Evolutionary conservation across 306 rosid genomes (phyloP).

Genomic region (Gastrolobium villosum): DNA sequence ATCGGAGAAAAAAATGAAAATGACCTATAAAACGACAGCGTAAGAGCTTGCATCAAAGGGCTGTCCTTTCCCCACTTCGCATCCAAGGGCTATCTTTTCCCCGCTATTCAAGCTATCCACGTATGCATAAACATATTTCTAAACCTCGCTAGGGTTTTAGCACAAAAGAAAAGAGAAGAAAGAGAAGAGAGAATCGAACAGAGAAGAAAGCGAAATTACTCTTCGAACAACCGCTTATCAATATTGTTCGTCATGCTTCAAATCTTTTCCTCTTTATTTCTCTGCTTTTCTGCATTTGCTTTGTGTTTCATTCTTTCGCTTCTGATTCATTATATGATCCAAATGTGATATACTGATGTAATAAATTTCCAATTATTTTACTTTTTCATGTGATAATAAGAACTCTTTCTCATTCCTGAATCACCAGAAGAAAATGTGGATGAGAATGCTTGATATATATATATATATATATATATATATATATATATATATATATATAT

Average conservation of each 20-base stretch:
- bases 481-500: too few species aligned
- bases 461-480: too few species aligned
- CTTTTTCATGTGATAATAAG: background rate
- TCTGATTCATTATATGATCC: background rate
- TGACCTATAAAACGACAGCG: too few species aligned
- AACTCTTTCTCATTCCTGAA: background rate
- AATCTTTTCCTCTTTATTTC: background rate
- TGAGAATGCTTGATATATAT: background rate
- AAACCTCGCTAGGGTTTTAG: constrained; percentile 55
- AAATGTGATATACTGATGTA: background rate
- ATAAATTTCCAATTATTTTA: background rate
- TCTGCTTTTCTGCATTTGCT: background rate
- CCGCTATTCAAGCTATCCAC: background rate
- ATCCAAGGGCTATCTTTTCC: constrained; percentile 45
- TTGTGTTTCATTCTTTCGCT: background rate
- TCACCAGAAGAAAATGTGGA: background rate
- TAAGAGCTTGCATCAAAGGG: background rate
- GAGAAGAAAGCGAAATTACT: constrained; percentile 27
- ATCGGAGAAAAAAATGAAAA: too few species aligned
- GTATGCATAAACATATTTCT: constrained; percentile 47
- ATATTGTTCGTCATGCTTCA: too few species aligned
- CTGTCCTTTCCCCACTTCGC: background rate
- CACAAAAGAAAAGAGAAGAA: background rate
- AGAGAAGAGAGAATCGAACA: background rate
- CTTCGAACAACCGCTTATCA: too few species aligned